phyloP scores from a whole-genome alignment of 108 stramenopile genomes.

The Asterionellopsis glacialis region DNA sequence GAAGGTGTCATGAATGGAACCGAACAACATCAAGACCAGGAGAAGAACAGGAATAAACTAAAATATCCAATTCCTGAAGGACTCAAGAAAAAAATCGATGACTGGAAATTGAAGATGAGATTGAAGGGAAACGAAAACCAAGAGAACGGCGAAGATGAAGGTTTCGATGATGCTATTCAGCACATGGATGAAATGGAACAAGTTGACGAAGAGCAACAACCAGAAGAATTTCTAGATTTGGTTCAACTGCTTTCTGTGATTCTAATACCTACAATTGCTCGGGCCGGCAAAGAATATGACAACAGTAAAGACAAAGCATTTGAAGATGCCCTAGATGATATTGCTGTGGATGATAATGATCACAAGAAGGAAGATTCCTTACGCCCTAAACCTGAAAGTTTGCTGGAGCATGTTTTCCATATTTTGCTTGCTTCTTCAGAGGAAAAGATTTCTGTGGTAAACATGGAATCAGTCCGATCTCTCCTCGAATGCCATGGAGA shows the following conservation, averaged over 20 bases:
- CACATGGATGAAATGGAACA: not conserved
- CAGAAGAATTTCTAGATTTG: constrained; percentile 30
- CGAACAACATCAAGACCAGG: too few species aligned
- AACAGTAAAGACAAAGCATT: not conserved
- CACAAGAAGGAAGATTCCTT: not conserved
- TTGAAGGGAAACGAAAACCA: not conserved
- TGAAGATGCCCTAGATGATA: not conserved
- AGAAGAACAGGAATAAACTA: not conserved
- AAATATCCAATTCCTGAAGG: not conserved
- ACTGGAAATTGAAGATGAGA: not conserved
- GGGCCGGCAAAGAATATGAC: constrained; percentile 14
- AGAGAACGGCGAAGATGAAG: not conserved
- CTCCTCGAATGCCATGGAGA: constrained; percentile 9
- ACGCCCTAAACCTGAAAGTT: constrained; percentile 8
- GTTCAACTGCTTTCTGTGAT: constrained; percentile 27
- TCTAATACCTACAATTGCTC: constrained; percentile 33
- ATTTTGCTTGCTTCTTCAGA: not conserved
- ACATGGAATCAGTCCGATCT: not conserved
- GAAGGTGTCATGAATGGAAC: not conserved
- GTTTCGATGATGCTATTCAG: constrained; percentile 3
- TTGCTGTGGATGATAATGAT: not conserved
- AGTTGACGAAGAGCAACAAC: not conserved
- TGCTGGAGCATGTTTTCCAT: constrained; percentile 13
- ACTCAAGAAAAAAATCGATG: not conserved
- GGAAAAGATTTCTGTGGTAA: not conserved